Percentiles rank a stretch among this genome's conserved stretches.
Evolutionary conservation across 441 rosid genomes (phyloP).

Genomic region (Syzygium malaccense): DNA sequence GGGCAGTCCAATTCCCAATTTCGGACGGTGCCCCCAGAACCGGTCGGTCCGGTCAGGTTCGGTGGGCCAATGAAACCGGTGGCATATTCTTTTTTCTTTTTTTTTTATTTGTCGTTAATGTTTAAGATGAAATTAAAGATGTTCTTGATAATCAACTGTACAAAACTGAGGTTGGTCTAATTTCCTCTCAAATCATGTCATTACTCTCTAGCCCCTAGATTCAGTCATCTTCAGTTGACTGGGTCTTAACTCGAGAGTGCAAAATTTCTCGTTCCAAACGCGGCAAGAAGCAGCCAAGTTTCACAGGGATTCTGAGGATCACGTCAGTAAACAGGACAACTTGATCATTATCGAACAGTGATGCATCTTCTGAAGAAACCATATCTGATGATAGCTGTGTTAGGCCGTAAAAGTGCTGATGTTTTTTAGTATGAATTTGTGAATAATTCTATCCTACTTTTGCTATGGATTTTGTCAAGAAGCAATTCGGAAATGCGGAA

Average conservation of each 20-base stretch:
- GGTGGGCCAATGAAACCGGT: too few species aligned
- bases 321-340: conserved; percentile 9
- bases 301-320: not conserved
- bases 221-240: not conserved
- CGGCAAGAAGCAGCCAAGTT: not conserved
- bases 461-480: not conserved
- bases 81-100: too few species aligned
- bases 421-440: not conserved
- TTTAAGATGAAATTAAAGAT: too few species aligned
- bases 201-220: not conserved
- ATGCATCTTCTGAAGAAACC: conserved; percentile 47
- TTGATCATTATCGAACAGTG: conserved; percentile 17
- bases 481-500: not conserved
- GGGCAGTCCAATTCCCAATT: too few species aligned
- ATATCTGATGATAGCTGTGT: conserved; percentile 24
- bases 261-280: not conserved
- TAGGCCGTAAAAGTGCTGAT: not conserved
- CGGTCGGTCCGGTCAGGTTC: too few species aligned
- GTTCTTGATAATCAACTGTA: not conserved
- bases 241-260: not conserved
- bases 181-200: not conserved
- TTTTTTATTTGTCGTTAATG: too few species aligned
- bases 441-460: not conserved
- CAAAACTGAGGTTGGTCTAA: not conserved
- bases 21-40: too few species aligned